Conservation (phyloP, 2,329 filamentous ascomycete species). For the Fusarium caatingaense region DNA sequence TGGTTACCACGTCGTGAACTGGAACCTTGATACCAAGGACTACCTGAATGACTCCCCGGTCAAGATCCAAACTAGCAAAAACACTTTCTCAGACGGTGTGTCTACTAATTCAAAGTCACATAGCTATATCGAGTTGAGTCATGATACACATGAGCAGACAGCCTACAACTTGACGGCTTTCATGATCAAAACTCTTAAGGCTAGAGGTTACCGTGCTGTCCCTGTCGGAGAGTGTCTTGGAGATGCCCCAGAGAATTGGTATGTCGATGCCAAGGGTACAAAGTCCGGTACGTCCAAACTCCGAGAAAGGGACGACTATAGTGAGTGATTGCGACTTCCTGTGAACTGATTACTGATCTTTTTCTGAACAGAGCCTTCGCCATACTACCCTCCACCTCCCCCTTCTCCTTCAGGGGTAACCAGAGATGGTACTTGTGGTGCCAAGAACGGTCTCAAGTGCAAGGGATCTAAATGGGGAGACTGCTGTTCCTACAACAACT, state of each 20-base stretch:
- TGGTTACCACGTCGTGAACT: slow-evolving; percentile 67
- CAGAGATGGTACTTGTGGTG: slow-evolving; percentile 52
- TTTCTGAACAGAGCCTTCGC: slow-evolving; percentile 8
- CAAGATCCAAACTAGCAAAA: slow-evolving; percentile 60
- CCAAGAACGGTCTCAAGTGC: slow-evolving; percentile 47
- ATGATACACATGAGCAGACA: slow-evolving; percentile 62
- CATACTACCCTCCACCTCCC: not conserved
- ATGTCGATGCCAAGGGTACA: slow-evolving; percentile 50
- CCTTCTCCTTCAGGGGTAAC: slow-evolving; percentile 2
- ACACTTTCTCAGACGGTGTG: slow-evolving; percentile 48
- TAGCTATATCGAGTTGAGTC: slow-evolving; percentile 63
- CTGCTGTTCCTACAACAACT: slow-evolving; percentile 54
- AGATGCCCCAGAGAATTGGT: slow-evolving; percentile 63
- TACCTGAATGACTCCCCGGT: slow-evolving; percentile 63
- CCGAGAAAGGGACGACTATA: slow-evolving; percentile 8
- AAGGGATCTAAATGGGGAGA: slow-evolving; percentile 49
- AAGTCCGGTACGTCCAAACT: slow-evolving; percentile 36
- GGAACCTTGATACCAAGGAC: slow-evolving; percentile 70
- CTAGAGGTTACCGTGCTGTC: slow-evolving; percentile 58
- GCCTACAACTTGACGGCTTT: slow-evolving; percentile 54
- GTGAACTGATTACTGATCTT: not conserved
- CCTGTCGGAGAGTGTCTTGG: slow-evolving; percentile 68
- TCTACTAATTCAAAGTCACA: slow-evolving; percentile 47
- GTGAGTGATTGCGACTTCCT: not conserved
- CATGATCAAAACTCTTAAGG: slow-evolving; percentile 56